These are phyloP conservation scores for Aspergillus sp. DNA, from an alignment of 2,329 filamentous ascomycete species.

Conservation along the genomic window DNA sequence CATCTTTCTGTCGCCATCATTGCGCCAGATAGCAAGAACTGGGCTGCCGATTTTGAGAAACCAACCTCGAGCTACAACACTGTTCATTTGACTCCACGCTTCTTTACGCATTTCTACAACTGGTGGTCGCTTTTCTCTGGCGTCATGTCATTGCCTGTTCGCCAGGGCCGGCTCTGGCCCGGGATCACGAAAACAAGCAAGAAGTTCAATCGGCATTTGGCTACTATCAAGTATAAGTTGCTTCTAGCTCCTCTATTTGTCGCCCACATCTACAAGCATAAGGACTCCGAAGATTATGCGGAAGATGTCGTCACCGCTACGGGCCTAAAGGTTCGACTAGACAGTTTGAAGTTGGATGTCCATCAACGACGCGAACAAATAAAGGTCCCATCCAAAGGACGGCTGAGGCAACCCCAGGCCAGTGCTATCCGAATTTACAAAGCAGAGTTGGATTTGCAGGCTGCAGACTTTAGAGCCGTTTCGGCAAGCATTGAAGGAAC, in stretches of 20 bases:
- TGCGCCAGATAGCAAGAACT: conserved; percentile 83
- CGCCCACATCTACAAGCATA: conserved; percentile 98
- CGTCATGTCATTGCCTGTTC: conserved; percentile 89
- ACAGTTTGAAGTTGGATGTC: conserved; percentile 95
- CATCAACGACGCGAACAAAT: conserved; percentile 94
- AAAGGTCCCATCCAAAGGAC: conserved; percentile 74
- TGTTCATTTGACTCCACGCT: conserved; percentile 87
- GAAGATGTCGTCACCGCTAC: conserved; percentile 83
- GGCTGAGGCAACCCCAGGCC: conserved; percentile 74
- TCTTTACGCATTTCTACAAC: conserved; percentile 97
- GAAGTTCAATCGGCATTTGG: conserved; percentile 94
- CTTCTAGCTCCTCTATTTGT: conserved; percentile 89
- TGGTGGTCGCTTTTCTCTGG: conserved; percentile 98
- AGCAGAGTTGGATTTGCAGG: conserved; percentile 86
- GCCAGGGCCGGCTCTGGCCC: conserved; percentile 88
- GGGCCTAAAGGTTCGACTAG: conserved; percentile 91
- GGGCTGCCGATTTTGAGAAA: conserved; percentile 72
- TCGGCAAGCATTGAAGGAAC: conserved; percentile 86
- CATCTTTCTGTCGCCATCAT: conserved; percentile 90
- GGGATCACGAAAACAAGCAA: conserved; percentile 95
- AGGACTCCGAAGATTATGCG: conserved; percentile 83
- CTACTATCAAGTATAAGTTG: conserved; percentile 98
- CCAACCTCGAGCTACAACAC: conserved; percentile 93
- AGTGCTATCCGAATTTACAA: conserved; percentile 95
- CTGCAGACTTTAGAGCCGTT: conserved; percentile 87